Conservation (phyloP, 2,329 filamentous ascomycete species). For the Sarocladium oryzae region DNA sequence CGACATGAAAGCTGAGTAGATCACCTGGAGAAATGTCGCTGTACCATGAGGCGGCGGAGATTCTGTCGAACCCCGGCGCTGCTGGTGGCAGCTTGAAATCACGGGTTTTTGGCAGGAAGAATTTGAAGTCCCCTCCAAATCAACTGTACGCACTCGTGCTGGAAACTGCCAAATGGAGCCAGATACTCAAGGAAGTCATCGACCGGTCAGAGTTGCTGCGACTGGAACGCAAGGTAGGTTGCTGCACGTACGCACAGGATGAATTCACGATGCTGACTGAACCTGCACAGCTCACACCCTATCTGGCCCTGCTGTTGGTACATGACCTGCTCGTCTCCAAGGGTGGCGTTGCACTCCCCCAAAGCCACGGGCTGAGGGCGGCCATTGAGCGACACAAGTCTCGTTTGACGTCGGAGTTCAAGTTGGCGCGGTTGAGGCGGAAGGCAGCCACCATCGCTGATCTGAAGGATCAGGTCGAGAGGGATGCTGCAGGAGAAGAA, state of each 20-base stretch:
- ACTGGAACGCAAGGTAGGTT: conserved; percentile 73
- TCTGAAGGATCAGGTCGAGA: conserved; percentile 53
- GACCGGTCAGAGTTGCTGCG: conserved; percentile 69
- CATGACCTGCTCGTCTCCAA: conserved; percentile 84
- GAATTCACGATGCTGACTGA: conserved; percentile 20
- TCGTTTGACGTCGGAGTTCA: conserved; percentile 75
- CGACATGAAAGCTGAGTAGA: not conserved
- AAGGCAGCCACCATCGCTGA: conserved; percentile 62
- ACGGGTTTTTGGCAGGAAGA: conserved; percentile 68
- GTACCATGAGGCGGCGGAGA: conserved; percentile 81
- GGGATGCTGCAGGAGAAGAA: conserved; percentile 40
- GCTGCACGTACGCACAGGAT: not conserved
- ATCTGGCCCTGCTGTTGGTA: conserved; percentile 71
- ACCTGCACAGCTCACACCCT: conserved; percentile 66
- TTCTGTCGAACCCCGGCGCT: conserved; percentile 52
- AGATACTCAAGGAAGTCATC: conserved; percentile 80
- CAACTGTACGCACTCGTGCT: conserved; percentile 83
- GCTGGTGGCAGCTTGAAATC: conserved; percentile 79
- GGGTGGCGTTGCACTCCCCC: conserved; percentile 72
- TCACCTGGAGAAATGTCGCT: conserved; percentile 65
- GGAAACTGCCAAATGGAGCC: conserved; percentile 87
- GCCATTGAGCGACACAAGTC: conserved; percentile 76
- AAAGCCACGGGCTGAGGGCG: conserved; percentile 69
- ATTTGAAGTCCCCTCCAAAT: conserved; percentile 68
- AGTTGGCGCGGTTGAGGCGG: conserved; percentile 66